Evolutionary conservation across 345 rosid genomes (phyloP).

Genomic region (Salix caprea): DNA sequence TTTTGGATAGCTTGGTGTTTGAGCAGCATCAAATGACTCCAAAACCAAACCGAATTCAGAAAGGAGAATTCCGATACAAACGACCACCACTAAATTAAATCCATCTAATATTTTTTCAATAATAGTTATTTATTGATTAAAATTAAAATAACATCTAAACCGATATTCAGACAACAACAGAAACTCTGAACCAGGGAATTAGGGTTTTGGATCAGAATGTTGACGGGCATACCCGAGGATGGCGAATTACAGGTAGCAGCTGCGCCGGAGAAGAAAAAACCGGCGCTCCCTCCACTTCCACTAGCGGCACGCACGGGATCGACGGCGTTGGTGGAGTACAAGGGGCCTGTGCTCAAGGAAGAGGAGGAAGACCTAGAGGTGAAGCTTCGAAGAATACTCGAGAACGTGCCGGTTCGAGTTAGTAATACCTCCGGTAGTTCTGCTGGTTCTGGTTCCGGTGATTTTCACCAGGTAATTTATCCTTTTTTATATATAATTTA

Average conservation of each 20-base stretch:
- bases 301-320: constrained; percentile 28
- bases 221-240: constrained; percentile 47
- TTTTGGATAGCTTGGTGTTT: not conserved
- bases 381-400: constrained; percentile 85
- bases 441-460: constrained; percentile 95
- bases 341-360: constrained; percentile 64
- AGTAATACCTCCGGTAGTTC: constrained; percentile 96
- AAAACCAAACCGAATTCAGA: not conserved
- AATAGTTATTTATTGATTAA: not conserved
- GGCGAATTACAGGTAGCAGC: constrained; percentile 46
- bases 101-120: not conserved
- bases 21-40: not conserved
- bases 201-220: constrained; percentile 46
- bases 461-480: constrained; percentile 78
- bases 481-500: not conserved
- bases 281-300: constrained; percentile 37
- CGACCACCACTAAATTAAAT: not conserved
- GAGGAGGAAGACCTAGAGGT: constrained; percentile 89
- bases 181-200: not conserved
- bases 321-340: constrained; percentile 68
- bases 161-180: not conserved
- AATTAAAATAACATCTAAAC: not conserved
- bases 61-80: not conserved
- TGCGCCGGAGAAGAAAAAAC: constrained; percentile 41
- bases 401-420: constrained; percentile 93